These are phyloP conservation scores for Cadophora sp. DNA, from an alignment of 2,329 filamentous ascomycete genomes.

Conservation along the genomic window DNA sequence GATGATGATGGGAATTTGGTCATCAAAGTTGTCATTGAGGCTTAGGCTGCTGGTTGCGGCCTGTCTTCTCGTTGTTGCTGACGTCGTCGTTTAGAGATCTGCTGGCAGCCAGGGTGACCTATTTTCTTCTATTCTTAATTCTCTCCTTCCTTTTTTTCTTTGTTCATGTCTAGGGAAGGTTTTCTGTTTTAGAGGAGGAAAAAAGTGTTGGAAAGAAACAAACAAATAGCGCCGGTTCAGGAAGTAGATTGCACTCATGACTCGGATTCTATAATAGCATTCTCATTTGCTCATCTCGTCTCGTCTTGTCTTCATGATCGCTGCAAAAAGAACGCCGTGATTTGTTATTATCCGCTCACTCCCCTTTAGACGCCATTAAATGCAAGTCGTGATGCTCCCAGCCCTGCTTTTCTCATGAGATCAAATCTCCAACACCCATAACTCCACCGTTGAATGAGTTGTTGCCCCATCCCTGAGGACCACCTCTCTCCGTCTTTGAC, in stretches of 20 bases:
- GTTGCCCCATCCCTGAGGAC: constrained; percentile 13
- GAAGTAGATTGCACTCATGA: constrained; percentile 24
- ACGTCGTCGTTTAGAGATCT: constrained; percentile 13
- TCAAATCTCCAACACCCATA: constrained; percentile 36
- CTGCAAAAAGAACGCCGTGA: constrained; percentile 34
- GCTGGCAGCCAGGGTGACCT: constrained; percentile 19
- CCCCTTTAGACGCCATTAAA: constrained; percentile 30
- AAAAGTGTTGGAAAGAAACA: constrained; percentile 23
- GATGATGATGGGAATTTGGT: constrained; percentile 73
- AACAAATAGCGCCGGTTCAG: neutral
- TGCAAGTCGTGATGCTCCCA: constrained; percentile 25
- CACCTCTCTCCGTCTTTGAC: constrained; percentile 24
- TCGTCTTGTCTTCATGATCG: constrained; percentile 26
- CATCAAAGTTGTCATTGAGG: constrained; percentile 73
- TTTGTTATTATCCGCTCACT: constrained; percentile 16
- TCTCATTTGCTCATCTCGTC: constrained; percentile 28
- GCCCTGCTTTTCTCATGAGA: constrained; percentile 26
- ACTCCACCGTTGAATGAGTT: constrained; percentile 26
- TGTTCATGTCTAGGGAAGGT: constrained; percentile 17
- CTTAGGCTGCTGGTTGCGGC: constrained; percentile 44
- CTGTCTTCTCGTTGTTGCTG: neutral
- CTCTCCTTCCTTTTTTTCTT: too few relatives aligned
- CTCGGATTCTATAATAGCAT: constrained; percentile 26
- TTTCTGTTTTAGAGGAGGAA: constrained; percentile 16
- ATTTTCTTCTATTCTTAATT: neutral